Evolutionary conservation across 768 basidiomycete genomes (phyloP), one percentile per base, ranked within the genome.

Genomic region (Termitomyces heimii): DNA sequence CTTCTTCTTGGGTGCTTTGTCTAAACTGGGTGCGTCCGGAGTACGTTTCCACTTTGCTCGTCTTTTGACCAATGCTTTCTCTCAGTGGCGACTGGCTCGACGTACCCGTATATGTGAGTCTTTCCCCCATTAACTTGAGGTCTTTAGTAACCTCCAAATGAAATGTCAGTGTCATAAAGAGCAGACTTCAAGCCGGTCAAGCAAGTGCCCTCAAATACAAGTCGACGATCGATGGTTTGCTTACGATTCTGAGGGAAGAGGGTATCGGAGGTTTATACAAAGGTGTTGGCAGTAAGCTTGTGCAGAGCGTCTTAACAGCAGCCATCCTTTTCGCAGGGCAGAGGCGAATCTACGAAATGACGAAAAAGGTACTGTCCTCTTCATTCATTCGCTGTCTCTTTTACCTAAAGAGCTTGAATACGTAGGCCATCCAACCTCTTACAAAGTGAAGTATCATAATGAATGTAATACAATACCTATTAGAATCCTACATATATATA

Each of bases 301-400:
- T 90, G 5, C 96, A 98, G 71, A 93, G 89, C 61, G 92, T 97
- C 1, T 77, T 98, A 50, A 96, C 94, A 8, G 94, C 94, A 16
- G 93, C 94, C 6, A 92, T 98, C 63, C 78, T 98, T 62, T 98
- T 98, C 67, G 89, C 87, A 14, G 84, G 89, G 7, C 96, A 98
- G 71, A 81, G 86, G 65, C 80, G 93, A 61, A 83, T 91, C 54
- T 92, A 85, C 56, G 86, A 90, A 63, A 59, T 86, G n/a, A 84
- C 82, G 13, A 89, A 84, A 67, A 69, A 70, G 66, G 80, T 78
- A 51, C 53, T 68, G 12, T 49, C 14, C n/a, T 46, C 7, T 37
- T n/a, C 7, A 5, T 13, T 32, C 4, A 32, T n/a, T 16, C 10
- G 10, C 18, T 9, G 28, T 32, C 46, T n/a, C 18, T 4, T 45